phyloP scores from a whole-genome alignment of 164 flowering plant genomes.

The Chloranthus sessilifolius region DNA sequence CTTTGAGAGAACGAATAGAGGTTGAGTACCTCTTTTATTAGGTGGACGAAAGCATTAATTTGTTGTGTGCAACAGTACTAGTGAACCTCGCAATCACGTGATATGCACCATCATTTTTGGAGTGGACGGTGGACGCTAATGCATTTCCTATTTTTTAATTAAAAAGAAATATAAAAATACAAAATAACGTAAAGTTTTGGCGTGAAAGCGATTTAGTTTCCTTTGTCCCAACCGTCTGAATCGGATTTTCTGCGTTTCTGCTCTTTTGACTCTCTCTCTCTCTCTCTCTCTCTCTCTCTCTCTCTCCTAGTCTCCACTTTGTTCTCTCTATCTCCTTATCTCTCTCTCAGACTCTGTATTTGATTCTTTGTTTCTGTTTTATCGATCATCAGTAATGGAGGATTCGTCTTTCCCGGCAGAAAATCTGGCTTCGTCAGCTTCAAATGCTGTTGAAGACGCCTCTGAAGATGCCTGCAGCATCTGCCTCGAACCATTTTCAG shows the following conservation, averaged over 20 bases:
- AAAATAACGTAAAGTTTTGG: no score
- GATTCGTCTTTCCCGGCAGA: not conserved
- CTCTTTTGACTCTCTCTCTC: not conserved
- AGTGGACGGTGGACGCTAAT: no score
- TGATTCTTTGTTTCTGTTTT: not conserved
- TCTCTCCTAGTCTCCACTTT: not conserved
- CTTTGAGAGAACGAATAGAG: no score
- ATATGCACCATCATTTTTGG: no score
- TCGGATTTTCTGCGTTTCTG: slow-evolving; percentile 8
- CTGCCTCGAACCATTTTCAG: slow-evolving; percentile 11
- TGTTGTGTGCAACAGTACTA: no score
- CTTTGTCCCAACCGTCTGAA: slow-evolving; percentile 1
- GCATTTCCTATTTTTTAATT: no score
- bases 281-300: not conserved
- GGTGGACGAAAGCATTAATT: no score
- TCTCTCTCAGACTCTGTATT: not conserved
- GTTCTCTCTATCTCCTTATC: not conserved
- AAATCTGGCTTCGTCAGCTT: not conserved
- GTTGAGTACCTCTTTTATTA: no score
- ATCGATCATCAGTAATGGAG: not conserved
- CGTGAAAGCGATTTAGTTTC: no score
- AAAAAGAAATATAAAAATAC: no score
- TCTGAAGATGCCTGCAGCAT: slow-evolving; percentile 12
- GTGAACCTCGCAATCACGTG: no score
- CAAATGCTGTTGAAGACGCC: not conserved